phyloP scores from a whole-genome alignment of 495 filamentous ascomycete genomes.

The Hyaloscypha bicolor region DNA sequence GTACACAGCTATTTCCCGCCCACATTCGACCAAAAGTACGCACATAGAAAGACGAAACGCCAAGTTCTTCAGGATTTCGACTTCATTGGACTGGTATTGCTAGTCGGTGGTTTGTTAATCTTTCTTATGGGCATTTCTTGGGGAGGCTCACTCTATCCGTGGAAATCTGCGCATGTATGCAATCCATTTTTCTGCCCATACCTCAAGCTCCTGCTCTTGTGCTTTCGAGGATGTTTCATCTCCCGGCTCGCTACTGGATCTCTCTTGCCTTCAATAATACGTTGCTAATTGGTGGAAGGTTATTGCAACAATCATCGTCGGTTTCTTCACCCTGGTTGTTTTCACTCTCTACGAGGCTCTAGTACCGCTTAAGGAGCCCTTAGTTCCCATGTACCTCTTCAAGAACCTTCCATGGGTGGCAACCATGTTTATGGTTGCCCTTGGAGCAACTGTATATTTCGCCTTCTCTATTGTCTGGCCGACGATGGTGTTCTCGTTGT shows the following conservation, averaged over 20 bases:
- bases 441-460: constrained; percentile 40
- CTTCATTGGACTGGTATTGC: constrained; percentile 40
- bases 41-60: neutral
- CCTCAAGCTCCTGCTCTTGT: constrained; percentile 16
- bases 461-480: constrained; percentile 37
- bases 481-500: constrained; percentile 32
- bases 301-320: constrained; percentile 44
- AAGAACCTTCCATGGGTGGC: constrained; percentile 37
- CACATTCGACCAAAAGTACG: constrained; percentile 29
- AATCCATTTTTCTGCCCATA: constrained; percentile 1
- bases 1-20: constrained; percentile 34
- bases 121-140: constrained; percentile 34
- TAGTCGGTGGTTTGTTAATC: constrained; percentile 36
- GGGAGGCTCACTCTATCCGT: constrained; percentile 22
- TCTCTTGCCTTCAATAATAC: too few relatives aligned
- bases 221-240: too few relatives aligned
- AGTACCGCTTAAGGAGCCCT: constrained; percentile 18
- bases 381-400: constrained; percentile 41
- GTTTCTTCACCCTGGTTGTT: constrained; percentile 38
- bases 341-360: constrained; percentile 41
- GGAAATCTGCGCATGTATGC: neutral
- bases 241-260: too few relatives aligned
- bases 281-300: constrained; percentile 20
- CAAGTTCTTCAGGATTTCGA: constrained; percentile 38
- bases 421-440: constrained; percentile 23